phyloP scores from a whole-genome alignment of 352 stramenopile species.

The Phytophthora sojae region DNA sequence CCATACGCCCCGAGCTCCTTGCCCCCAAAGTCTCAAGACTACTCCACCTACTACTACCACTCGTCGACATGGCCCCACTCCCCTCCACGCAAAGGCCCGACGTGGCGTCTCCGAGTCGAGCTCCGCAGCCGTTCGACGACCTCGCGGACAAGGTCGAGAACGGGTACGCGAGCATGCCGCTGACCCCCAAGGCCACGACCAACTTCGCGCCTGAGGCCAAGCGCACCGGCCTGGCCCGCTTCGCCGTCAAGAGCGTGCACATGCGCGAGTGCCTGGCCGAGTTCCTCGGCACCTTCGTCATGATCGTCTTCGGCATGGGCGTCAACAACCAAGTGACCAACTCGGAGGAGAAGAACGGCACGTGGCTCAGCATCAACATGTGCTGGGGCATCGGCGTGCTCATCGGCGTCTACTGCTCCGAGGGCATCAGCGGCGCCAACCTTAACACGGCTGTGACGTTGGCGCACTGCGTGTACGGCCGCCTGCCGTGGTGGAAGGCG shows the following conservation, averaged over 20 bases:
- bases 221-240: conserved; percentile 48
- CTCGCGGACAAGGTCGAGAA: conserved; percentile 20
- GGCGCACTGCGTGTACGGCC: conserved; percentile 44
- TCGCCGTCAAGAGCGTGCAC: too few species aligned
- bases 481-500: conserved; percentile 49
- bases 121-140: conserved; percentile 7
- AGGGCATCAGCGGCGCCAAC: conserved; percentile 53
- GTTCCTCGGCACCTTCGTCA: conserved; percentile 55
- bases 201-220: conserved; percentile 37
- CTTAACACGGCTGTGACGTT: conserved; percentile 61
- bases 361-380: conserved; percentile 59
- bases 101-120: not conserved
- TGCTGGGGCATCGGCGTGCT: conserved; percentile 27
- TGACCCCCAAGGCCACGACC: conserved; percentile 42
- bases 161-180: conserved; percentile 42
- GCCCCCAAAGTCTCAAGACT: not conserved
- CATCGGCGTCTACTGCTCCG: conserved; percentile 51
- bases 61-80: not conserved
- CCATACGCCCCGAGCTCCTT: not conserved
- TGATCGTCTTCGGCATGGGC: conserved; percentile 60
- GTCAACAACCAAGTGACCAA: conserved; percentile 59
- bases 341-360: conserved; percentile 50
- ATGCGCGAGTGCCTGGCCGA: conserved; percentile 49
- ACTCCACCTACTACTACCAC: not conserved
- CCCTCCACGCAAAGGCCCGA: conserved; percentile 6